Base-by-base conservation (phyloP, 768 basidiomycete genomes). In the Tephrocybe rancida region DNA sequence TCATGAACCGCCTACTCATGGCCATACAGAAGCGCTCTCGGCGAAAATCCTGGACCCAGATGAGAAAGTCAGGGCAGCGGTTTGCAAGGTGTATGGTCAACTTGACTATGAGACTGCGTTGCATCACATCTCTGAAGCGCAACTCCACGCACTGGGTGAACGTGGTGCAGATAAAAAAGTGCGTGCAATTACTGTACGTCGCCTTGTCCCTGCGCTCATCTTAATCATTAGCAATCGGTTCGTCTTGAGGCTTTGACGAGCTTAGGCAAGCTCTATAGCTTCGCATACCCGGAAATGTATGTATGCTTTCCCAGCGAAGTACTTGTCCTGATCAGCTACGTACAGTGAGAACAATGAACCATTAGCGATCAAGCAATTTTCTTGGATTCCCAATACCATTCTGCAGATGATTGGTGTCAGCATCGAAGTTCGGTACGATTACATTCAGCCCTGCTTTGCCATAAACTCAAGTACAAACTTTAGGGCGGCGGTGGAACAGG, bases 101-200 rank as follows among this genome's bases (percentile, higher is more conserved):
- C 72, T 98, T 10, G 95, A 98, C 66, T 98, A 93, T 64, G 97
- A 99, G 70, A 89, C 88, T 0, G 89, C 86, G 0, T 66, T 94
- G 27, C 95, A 96, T 65, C 86, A 92, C 61, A 85, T 95, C 25
- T 81, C 84, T 8, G 77, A 79, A 54, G 64, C 66, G 0, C 85
- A 87, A 45, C 72, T 98, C 42, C 75, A 78, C 13, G 73, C 72
- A 3, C 70, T 98, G 1, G 87, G 83, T 5, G 88, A 77, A 19
- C 80, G 97, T 21, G 84, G 87, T 1, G 67, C 84, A 52, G 97
- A 99, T 70, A 93, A 90, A 71, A 97, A 92, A 82, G 92, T 90
- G 49, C 11, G 73, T 64, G 1, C 13, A 35, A n/a, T 41, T 19
- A 5, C 7, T 41, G 5, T 5, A 5, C 8, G 14, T 22, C 34